Conservation (phyloP, 2,329 filamentous ascomycete species). For the Trichoderma lentiforme region DNA sequence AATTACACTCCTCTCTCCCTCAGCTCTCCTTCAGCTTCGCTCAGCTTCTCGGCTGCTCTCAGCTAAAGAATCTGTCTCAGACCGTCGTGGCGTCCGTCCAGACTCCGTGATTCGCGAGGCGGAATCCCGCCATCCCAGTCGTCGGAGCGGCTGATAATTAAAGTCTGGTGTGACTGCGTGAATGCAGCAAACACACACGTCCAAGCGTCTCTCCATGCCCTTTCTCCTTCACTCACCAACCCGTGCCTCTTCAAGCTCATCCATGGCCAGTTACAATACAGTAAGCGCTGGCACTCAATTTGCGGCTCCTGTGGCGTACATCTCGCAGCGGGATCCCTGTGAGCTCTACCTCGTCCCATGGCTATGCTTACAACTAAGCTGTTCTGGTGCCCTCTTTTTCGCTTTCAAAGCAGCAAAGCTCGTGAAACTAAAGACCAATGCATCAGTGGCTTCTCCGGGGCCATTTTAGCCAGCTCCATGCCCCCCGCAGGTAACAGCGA, state of each 20-base stretch:
- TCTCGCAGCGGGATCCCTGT: not conserved
- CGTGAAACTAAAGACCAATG: not conserved
- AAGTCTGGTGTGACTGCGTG: not conserved
- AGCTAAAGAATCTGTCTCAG: constrained; percentile 6
- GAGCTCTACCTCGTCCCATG: not conserved
- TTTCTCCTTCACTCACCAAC: not conserved
- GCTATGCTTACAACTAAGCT: not conserved
- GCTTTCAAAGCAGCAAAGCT: not conserved
- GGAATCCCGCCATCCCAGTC: not conserved
- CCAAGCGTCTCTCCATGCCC: not conserved
- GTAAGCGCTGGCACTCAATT: constrained; percentile 1
- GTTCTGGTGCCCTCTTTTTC: not conserved
- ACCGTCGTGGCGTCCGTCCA: not conserved
- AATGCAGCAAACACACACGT: not conserved
- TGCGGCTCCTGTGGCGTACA: constrained; percentile 1
- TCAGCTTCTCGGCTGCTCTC: not conserved
- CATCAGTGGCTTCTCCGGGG: not conserved
- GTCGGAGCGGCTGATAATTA: not conserved
- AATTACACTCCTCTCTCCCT: not conserved
- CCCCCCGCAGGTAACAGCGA: not conserved
- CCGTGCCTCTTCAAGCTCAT: not conserved
- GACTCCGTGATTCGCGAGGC: not conserved
- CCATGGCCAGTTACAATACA: not conserved
- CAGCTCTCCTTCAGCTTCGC: not conserved
- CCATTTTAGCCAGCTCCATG: not conserved